These are phyloP conservation scores for Starmerella sirachaensis DNA, from an alignment of 805 yeast species.

Conservation along the genomic window DNA sequence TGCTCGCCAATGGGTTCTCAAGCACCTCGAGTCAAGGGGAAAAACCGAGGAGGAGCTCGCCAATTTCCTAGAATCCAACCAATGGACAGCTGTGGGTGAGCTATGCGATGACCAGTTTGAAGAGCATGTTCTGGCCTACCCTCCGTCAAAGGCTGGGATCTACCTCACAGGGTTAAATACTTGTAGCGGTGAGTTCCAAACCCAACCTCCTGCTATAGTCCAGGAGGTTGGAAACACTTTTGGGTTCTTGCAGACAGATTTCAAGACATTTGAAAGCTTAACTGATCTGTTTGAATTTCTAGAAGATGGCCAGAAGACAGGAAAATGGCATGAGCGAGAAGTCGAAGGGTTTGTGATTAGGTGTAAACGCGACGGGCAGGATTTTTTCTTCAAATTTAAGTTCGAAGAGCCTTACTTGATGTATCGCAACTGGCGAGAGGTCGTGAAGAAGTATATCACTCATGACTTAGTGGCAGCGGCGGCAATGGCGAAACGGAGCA, in stretches of 20 bases:
- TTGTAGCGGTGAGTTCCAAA: constrained; percentile 51
- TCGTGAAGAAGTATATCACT: constrained; percentile 38
- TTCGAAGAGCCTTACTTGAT: constrained; percentile 90
- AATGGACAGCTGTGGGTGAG: constrained; percentile 82
- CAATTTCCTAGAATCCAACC: constrained; percentile 34
- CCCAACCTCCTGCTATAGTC: constrained; percentile 53
- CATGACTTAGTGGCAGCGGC: constrained; percentile 23
- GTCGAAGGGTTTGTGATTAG: constrained; percentile 92
- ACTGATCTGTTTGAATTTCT: constrained; percentile 40
- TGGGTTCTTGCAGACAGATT: constrained; percentile 56
- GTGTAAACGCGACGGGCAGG: constrained; percentile 34
- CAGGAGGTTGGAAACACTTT: constrained; percentile 46
- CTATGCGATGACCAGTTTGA: constrained; percentile 86
- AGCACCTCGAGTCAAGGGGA: constrained; percentile 38
- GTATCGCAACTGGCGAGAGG: constrained; percentile 85
- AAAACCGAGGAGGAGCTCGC: constrained; percentile 45
- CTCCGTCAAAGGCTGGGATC: constrained; percentile 56
- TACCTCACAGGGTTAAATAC: constrained; percentile 80
- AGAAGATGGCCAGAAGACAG: constrained; percentile 59
- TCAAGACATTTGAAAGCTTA: constrained; percentile 32
- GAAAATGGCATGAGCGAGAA: constrained; percentile 35
- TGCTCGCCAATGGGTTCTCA: constrained; percentile 48
- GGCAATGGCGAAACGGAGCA: constrained; percentile 23
- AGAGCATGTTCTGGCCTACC: constrained; percentile 78
- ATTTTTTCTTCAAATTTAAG: constrained; percentile 81